These are phyloP conservation scores for Protomyces arabidopsidicola DNA, from an alignment of 1,139 yeast species.

Conservation along the genomic window DNA sequence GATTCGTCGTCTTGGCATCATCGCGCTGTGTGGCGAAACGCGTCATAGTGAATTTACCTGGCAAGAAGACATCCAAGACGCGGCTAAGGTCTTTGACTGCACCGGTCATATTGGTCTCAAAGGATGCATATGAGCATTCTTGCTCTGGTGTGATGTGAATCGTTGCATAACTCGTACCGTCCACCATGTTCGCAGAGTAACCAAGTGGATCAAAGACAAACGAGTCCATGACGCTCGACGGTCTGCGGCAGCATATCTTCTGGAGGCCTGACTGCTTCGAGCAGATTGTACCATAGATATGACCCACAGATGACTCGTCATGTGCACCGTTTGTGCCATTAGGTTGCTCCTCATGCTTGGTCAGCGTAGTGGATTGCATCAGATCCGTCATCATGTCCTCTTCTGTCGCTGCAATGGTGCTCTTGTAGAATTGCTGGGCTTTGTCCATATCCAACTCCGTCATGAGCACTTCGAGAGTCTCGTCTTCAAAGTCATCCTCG, in stretches of 20 bases:
- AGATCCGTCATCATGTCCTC: slow-evolving; percentile 18
- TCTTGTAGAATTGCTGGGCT: slow-evolving; percentile 58
- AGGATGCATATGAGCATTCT: slow-evolving; percentile 94
- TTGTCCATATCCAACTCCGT: slow-evolving; percentile 63
- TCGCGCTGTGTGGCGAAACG: slow-evolving; percentile 48
- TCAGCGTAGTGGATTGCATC: background rate
- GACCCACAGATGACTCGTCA: slow-evolving; percentile 60
- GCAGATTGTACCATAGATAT: slow-evolving; percentile 63
- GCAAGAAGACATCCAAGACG: slow-evolving; percentile 63
- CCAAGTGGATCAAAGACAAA: slow-evolving; percentile 97
- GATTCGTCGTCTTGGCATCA: slow-evolving; percentile 21
- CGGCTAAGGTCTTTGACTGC: slow-evolving; percentile 39
- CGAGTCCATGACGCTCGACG: slow-evolving; percentile 52
- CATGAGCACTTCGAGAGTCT: slow-evolving; percentile 87
- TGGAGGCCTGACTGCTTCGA: slow-evolving; percentile 60
- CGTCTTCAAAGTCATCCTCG: slow-evolving; percentile 47
- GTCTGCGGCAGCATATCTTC: slow-evolving; percentile 45
- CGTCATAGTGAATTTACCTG: slow-evolving; percentile 72
- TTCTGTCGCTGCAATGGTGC: slow-evolving; percentile 39
- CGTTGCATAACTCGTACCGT: slow-evolving; percentile 60
- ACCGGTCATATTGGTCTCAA: slow-evolving; percentile 73
- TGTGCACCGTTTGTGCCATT: background rate
- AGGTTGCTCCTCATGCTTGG: slow-evolving; percentile 1
- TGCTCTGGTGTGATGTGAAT: slow-evolving; percentile 90
- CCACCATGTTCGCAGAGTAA: slow-evolving; percentile 76